A percentile compares a stretch with the other conserved stretches of the same genome.
Conservation (phyloP, 305 asterid species). For the Solanum hybrid region DNA sequence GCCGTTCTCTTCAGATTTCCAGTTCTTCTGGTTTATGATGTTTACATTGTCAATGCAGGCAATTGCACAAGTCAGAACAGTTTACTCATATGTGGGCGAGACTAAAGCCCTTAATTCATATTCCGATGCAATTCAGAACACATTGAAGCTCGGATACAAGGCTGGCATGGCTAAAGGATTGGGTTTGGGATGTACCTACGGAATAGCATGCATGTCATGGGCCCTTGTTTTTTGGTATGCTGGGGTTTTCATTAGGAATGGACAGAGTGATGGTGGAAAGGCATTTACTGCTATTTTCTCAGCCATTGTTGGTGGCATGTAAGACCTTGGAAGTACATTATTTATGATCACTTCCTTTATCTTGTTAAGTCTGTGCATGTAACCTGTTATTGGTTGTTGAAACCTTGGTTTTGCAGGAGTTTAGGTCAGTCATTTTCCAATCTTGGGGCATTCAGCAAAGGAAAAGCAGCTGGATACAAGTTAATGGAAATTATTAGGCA, state of each 20-base stretch:
- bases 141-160: slow-evolving; percentile 85
- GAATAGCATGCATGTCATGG: slow-evolving; percentile 99
- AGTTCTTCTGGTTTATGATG: not conserved
- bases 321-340: slow-evolving; percentile 19
- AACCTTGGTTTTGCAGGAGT: slow-evolving; percentile 53
- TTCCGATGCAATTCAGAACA: slow-evolving; percentile 85
- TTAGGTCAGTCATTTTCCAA: slow-evolving; percentile 96
- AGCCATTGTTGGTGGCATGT: slow-evolving; percentile 98
- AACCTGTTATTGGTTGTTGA: not conserved
- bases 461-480: slow-evolving; percentile 92
- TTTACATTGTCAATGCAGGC: slow-evolving; percentile 39
- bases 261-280: slow-evolving; percentile 90
- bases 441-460: slow-evolving; percentile 94
- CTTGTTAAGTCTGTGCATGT: not conserved
- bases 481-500: slow-evolving; percentile 84
- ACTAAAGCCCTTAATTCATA: slow-evolving; percentile 64
- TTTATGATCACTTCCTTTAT: not conserved
- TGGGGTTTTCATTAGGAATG: slow-evolving; percentile 87
- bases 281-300: slow-evolving; percentile 97
- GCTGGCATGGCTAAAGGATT: slow-evolving; percentile 99
- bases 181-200: slow-evolving; percentile 92
- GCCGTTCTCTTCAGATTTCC: not conserved
- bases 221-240: slow-evolving; percentile 99
- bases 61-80: slow-evolving; percentile 95
- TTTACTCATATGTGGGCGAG: slow-evolving; percentile 92